Base-by-base conservation (phyloP, 257 asterid species). In the Fraxinus pennsylvanica region DNA sequence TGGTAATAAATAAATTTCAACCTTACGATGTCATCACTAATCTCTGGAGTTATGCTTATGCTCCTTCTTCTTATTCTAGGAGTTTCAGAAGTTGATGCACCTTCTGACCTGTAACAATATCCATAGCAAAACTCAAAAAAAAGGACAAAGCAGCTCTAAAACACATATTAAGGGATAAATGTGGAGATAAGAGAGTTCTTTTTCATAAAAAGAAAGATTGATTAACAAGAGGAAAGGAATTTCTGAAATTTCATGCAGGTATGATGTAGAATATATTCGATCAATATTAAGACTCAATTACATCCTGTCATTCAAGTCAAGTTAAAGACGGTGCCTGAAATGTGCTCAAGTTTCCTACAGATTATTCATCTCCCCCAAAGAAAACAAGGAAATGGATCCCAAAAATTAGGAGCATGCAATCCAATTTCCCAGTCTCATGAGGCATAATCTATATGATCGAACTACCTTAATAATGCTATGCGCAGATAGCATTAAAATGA, bases 11-110 rank as follows among this genome's bases (percentile, higher is more conserved):
- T 86, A 76, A 77, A 73, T 78, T 79, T 83, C 83, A 82, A 95
- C 99, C 98, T 95, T 81, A 90, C 99, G 74, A 93, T 95, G 82
- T 95, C 98, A 87, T 95, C 99, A 81, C 99, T 90, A 81, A 93
- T 92, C 84, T 95, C 98, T 30, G 99, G 99, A 70, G 96, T 93
- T 88, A 93, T 91, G 82, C 99, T 95, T 70, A 95, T 87, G 89
- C 99, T 93, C 85, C 99, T 89, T 86, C 98, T 85, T 86, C 99
- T 89, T 81, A 90, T 65, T 81, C 93, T 90, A 77, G 96, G 96
- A 29, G 94, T 82, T 19, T 93, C 98, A 19, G 92, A 82, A 19
- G 89, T 85, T 39, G 96, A 80, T 54, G 98, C 94, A 39, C 99
- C 98, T 80, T 85, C 94, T 43, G 99, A 95, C 87, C 99, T 95